Conservation (phyloP, 2,329 filamentous ascomycete genomes). For the Apiospora phragmitis region DNA sequence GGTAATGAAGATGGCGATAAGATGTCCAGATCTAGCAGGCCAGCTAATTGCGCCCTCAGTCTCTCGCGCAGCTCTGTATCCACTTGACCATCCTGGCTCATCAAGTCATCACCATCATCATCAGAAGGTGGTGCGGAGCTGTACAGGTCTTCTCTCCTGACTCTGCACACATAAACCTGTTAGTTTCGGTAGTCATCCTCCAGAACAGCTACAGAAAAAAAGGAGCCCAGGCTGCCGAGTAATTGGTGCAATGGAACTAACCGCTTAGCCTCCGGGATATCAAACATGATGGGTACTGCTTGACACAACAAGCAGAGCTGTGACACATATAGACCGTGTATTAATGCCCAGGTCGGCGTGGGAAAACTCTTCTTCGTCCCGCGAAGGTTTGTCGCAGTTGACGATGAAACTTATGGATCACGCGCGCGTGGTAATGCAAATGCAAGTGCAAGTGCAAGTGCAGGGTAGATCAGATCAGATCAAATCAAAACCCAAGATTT, state of each 20-base stretch:
- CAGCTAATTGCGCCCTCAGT: constrained; percentile 50
- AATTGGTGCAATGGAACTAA: constrained; percentile 28
- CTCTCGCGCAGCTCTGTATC: constrained; percentile 42
- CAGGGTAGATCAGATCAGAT: not conserved
- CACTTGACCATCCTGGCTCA: constrained; percentile 31
- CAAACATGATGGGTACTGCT: constrained; percentile 44
- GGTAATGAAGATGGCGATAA: constrained; percentile 15
- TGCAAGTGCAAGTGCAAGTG: not conserved
- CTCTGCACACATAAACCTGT: constrained; percentile 35
- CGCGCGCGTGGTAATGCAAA: not conserved
- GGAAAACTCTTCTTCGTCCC: not conserved
- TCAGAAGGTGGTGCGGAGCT: constrained; percentile 28
- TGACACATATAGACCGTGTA: not conserved
- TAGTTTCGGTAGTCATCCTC: constrained; percentile 11
- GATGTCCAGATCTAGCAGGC: constrained; percentile 42
- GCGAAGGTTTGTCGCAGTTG: not conserved
- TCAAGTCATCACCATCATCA: constrained; percentile 25
- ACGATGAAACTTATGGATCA: not conserved
- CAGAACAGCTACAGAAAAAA: not conserved
- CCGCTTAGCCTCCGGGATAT: constrained; percentile 54
- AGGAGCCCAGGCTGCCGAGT: constrained; percentile 6
- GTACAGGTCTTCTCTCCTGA: constrained; percentile 56
- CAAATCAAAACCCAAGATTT: not conserved
- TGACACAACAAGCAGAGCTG: not conserved
- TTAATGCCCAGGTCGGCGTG: not conserved